A percentile compares a stretch with the other conserved stretches of the same genome.
Conservation (phyloP, 202 grass and related monocot genomes). For the Digitaria exilis region DNA sequence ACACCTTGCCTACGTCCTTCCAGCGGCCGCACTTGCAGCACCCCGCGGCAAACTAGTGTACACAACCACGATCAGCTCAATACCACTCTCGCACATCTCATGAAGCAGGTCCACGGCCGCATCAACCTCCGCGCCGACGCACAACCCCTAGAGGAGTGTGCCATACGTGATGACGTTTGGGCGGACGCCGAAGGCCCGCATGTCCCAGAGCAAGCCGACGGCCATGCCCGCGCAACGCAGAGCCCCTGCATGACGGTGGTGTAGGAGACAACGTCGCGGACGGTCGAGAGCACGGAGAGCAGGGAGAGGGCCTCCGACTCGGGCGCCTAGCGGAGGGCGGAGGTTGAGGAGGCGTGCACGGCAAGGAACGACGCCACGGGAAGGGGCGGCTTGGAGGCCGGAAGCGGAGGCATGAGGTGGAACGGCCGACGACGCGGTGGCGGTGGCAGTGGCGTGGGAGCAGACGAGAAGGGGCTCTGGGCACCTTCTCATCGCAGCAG, state of each 20-base stretch:
- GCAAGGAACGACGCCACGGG: constrained; percentile 61
- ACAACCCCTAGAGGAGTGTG: constrained; percentile 64
- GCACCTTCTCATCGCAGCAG: constrained; percentile 32
- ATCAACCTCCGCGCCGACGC: constrained; percentile 52
- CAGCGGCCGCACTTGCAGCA: constrained; percentile 64
- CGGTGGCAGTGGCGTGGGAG: constrained; percentile 37
- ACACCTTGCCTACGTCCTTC: constrained; percentile 53
- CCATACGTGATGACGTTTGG: constrained; percentile 68
- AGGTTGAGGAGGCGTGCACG: constrained; percentile 50
- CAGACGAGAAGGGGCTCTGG: constrained; percentile 35
- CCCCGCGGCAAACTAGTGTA: constrained; percentile 60
- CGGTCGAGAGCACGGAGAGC: constrained; percentile 38
- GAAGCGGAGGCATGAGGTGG: constrained; percentile 1
- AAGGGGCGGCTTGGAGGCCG: constrained; percentile 22
- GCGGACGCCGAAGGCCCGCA: constrained; percentile 51
- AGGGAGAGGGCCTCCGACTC: constrained; percentile 57
- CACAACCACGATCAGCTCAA: constrained; percentile 56
- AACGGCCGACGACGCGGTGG: neutral
- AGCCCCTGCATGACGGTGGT: constrained; percentile 65
- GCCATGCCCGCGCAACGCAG: constrained; percentile 56
- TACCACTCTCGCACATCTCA: constrained; percentile 57
- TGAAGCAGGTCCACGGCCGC: constrained; percentile 46
- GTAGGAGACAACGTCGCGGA: constrained; percentile 61
- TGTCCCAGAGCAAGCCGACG: constrained; percentile 53
- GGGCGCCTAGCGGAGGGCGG: constrained; percentile 39